Evolutionary conservation across 2,329 filamentous ascomycete genomes (phyloP).

Genomic region (Neocucurbitaria cava): DNA sequence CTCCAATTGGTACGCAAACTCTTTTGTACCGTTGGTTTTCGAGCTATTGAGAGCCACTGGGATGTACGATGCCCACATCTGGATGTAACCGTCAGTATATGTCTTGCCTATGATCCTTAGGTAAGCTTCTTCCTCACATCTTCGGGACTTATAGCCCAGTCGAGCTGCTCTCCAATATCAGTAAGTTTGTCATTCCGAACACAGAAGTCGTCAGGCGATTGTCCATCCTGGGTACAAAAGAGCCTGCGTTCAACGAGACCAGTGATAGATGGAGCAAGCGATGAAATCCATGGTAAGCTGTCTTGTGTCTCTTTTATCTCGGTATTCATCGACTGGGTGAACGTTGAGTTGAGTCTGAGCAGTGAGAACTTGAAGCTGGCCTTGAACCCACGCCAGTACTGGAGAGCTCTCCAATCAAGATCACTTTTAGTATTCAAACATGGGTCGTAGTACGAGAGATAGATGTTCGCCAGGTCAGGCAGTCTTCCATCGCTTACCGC

Average conservation of each 20-base stretch:
- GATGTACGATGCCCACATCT: neutral
- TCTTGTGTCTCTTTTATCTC: neutral
- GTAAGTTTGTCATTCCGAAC: neutral
- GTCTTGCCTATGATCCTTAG: neutral
- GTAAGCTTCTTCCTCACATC: neutral
- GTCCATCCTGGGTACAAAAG: neutral
- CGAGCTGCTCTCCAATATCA: neutral
- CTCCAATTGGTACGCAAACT: neutral
- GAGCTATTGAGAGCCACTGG: neutral
- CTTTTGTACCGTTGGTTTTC: neutral
- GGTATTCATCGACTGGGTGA: neutral
- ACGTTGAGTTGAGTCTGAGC: neutral
- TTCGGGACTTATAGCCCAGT: neutral
- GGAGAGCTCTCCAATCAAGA: neutral
- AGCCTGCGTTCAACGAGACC: neutral
- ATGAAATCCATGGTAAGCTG: neutral
- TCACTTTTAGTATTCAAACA: neutral
- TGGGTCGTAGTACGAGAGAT: neutral
- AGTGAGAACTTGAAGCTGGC: neutral
- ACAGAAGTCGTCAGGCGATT: neutral
- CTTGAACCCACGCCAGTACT: conserved; percentile 2
- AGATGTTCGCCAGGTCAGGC: neutral
- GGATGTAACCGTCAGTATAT: neutral
- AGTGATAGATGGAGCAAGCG: neutral
- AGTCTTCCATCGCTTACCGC: neutral